Base-by-base conservation (phyloP, 1,284 basidiomycete genomes). In the Boletellus deceptivus region DNA sequence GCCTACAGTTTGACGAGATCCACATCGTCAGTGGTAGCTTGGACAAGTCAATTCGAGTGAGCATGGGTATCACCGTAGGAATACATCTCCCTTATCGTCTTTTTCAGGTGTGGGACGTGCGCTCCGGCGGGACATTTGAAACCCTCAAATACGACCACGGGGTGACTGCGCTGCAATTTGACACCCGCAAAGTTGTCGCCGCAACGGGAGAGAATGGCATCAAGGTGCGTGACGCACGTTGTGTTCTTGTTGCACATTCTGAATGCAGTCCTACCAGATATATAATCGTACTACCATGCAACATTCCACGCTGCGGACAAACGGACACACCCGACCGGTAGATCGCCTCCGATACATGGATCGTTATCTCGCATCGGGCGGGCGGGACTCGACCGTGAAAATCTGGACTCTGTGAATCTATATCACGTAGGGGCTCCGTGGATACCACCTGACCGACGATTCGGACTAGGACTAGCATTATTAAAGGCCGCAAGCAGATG, bases 261-360 rank as follows among this genome's bases (percentile, higher is more conserved):
- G 25, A 58, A 3, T 20, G 8, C 25, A 34, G 9, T 31, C 20
- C 20, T 34, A 14, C 24, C 61, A 95, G 91, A 82, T 96, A 39
- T 99, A 94, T 73, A 99, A 99, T 71, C 88, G 96, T 31, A 98
- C 93, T 14, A 94, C 89, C 54, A 84, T 89, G 75, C 91, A 95
- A 67, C 87, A 94, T 57, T 89, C 90, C 10, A 80, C 88, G 34
- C 72, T 99, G 48, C 70, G 81, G 40, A 90, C 89, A 20, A 98
- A 98, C 65, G 97, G 96, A 11, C 97, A 99, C 70, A 90, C 83
- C 20, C 85, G 83, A 57, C 94, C 95, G 0, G 89, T 86, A n/a
- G 92, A 97, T 71, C 81, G 82, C 56, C 73, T 99, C 59, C 80
- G 96, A 48, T 99, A 97, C 72, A 97, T 98, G 86, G 96, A 99